Conservation (phyloP, 129 eudicot species). For the Arctium lappa region DNA sequence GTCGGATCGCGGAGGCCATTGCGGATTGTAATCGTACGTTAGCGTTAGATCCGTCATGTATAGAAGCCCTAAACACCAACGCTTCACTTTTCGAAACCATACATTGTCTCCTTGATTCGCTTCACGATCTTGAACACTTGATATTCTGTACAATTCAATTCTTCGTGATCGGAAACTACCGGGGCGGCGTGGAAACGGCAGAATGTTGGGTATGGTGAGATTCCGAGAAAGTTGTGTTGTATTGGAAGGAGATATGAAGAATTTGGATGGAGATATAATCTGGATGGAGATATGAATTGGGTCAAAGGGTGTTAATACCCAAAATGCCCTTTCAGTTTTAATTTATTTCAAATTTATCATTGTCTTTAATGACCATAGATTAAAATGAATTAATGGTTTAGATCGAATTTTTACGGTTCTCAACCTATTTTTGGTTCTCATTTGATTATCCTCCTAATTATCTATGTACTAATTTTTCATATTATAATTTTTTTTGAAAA, state of each 20-base stretch:
- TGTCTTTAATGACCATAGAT: no score
- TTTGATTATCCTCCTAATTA: no score
- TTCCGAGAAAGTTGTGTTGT: constrained; percentile 61
- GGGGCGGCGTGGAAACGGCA: constrained; percentile 73
- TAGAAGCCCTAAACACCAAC: constrained; percentile 56
- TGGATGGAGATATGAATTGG: no score
- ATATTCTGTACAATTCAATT: constrained; percentile 65
- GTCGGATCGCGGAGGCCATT: constrained; percentile 67
- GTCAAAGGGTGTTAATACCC: no score
- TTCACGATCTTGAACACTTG: constrained; percentile 86
- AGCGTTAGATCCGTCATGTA: constrained; percentile 66
- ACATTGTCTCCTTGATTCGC: constrained; percentile 67
- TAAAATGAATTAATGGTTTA: no score
- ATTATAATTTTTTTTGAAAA: not conserved
- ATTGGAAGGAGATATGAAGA: constrained; percentile 51
- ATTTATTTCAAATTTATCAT: no score
- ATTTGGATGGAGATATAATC: constrained; percentile 11
- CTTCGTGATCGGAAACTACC: constrained; percentile 68
- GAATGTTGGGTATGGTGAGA: constrained; percentile 53
- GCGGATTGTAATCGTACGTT: constrained; percentile 79
- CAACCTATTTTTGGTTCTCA: no score
- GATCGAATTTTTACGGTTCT: no score
- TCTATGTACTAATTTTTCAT: not conserved
- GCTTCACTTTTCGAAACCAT: constrained; percentile 70
- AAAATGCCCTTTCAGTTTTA: no score